Evolutionary conservation across 1,284 basidiomycete species (phyloP).

Genomic region (Rhodotorula sp.): DNA sequence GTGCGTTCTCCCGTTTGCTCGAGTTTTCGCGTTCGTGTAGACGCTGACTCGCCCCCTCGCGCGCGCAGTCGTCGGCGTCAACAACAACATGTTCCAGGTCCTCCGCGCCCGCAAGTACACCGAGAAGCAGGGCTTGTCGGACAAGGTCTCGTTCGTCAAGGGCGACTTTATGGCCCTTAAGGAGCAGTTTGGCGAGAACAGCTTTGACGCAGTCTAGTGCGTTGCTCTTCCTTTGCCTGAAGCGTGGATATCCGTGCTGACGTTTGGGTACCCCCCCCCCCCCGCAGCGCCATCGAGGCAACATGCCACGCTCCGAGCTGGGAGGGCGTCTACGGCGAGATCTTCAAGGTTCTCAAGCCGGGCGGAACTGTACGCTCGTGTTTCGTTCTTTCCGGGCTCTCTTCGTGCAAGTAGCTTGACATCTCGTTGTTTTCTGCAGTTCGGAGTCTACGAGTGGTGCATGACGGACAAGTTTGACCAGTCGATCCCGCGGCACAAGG

Average conservation of each 20-base stretch:
- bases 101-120: slow-evolving; percentile 82
- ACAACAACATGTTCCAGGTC: slow-evolving; percentile 97
- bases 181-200: slow-evolving; percentile 89
- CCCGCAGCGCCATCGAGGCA: slow-evolving; percentile 81
- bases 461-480: slow-evolving; percentile 96
- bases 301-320: slow-evolving; percentile 91
- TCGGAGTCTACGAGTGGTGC: slow-evolving; percentile 98
- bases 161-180: slow-evolving; percentile 93
- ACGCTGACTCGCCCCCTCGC: neutral
- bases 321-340: slow-evolving; percentile 93
- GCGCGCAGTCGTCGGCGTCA: slow-evolving; percentile 72
- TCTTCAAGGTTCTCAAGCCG: slow-evolving; percentile 92
- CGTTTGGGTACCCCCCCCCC: neutral
- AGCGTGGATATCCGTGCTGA: neutral
- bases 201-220: slow-evolving; percentile 80
- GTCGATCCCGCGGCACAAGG: slow-evolving; percentile 78
- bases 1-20: neutral
- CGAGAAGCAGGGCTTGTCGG: slow-evolving; percentile 68
- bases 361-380: slow-evolving; percentile 71
- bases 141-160: slow-evolving; percentile 77
- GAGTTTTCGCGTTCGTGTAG: neutral
- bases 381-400: slow-evolving; percentile 58
- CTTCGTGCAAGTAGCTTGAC: slow-evolving; percentile 7
- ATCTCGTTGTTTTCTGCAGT: slow-evolving; percentile 54
- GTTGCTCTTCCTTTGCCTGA: neutral